Base-by-base conservation (phyloP, 129 eudicot genomes). In the Centaurea solstitialis region DNA sequence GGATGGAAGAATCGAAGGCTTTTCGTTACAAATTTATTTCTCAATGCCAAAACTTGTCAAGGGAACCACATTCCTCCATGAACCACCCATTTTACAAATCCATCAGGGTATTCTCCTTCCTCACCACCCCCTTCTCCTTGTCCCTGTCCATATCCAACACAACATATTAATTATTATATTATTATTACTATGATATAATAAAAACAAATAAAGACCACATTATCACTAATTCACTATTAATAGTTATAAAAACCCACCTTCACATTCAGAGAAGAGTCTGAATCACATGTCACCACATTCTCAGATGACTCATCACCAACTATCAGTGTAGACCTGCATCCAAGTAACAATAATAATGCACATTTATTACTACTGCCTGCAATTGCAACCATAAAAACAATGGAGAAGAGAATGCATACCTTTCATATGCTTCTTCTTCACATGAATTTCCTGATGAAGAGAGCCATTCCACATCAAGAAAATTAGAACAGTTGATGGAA, bases 381-480 rank as follows among this genome's bases (percentile, higher is more conserved):
- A 41, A 41, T 10, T 10, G 30, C 47, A 41, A 41, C 12, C 47
- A 8, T 12, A 50, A n/a, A n/a, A 57, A n/a, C 20, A 53, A 15
- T 13, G 64, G 21, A 50, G 5, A 18, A 15, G 21, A 18, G 26
- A 18, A 64, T 64, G 30, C 68, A 21, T 79, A 91, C 98, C 97
- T 93, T 50, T 91, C 98, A 71, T 81, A 87, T 24, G 87, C 57
- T 53, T 93, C 98, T 30, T 91, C 98, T 79, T 93, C 98, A 78
- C 91, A 85, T 43, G 97, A 93, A 78, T 87, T 88, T 37, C 88
- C 98, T 62, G 97, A 91, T 57, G 98, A 93, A 75, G 98, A 93
- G 38, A 93, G 83, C 90, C 91, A 82, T 77, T 93, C 98, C 10
- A 86, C 88, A 78, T 91, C 94, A 38, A 93, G 90, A 83, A 93